Base-by-base conservation (phyloP, 768 basidiomycete species). In the Imleria badia region DNA sequence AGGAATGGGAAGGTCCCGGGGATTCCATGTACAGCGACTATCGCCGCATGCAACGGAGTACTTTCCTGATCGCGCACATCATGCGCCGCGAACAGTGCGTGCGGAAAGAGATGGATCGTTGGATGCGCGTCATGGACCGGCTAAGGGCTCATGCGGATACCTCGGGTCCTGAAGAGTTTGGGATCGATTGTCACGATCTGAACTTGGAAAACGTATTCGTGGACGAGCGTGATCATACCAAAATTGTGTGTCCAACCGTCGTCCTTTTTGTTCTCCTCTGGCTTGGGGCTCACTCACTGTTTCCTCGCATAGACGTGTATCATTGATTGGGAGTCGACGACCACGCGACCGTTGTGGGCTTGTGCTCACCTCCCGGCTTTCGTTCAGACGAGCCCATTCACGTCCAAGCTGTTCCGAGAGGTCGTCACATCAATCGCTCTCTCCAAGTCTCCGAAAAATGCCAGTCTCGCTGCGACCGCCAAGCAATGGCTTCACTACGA, bases 301-400 rank as follows among this genome's bases (percentile, higher is more conserved):
- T 23, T 20, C 7, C 45, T 31, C 36, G 3, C 51, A 11, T 63
- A 94, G 91, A 89, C 89, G 1, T 89, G 89, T 63, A 81, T 94
- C 54, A 93, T 94, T 39, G 91, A 94, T 62, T 92, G 89, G 91
- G 91, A 94, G 67, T 89, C 91, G 15, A 92, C 91, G n/a, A 90
- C 89, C 12, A 90, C 85, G 10, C 80, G 91, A 14, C 91, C 91
- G 5, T 78, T 94, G 19, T 93, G 90, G 90, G 86, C 87, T 19
- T 86, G 84, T 54, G 89, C 91, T 0, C 91, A 94, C 64, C 76
- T 91, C 3, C 91, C 91, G 0, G 80, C 87, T 0, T 90, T 91
- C 68, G 79, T 90, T 20, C 87, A 88, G 60, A 82, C 83, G n/a
- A 87, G 85, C 55, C 82, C 86, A 0, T 90, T 91, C 75, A 83